Base-by-base conservation (phyloP, 139 green algal species). In the Micromonas commoda region DNA sequence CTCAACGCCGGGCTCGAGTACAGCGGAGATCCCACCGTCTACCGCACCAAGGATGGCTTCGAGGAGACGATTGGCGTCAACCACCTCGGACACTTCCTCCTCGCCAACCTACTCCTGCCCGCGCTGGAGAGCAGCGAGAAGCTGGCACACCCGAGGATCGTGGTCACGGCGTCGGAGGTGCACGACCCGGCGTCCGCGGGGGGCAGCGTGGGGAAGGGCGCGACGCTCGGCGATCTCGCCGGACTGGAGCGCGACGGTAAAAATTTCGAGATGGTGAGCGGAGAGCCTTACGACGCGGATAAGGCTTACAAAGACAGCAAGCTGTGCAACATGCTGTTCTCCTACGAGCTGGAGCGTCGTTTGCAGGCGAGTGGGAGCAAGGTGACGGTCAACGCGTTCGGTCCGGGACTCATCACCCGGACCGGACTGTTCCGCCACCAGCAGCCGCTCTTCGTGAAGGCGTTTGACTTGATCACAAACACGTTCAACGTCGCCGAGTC, bases 241-340 rank as follows among this genome's bases (percentile, higher is more conserved):
- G 76, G 76, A 0, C 29, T 81, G 2, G 29, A 23, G 26, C 16
- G 21, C 23, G 64, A 78, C 39, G 72, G 72, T 1, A 37, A 33
- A 6, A n/a, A 9, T 21, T 78, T 78, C 72, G 70, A 57, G 21
- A 73, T 85, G 51, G 72, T 77, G 3, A 23, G 57, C 32, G 39
- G 68, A 3, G 65, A 28, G 23, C 0, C 24, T 0, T 73, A 35
- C 9, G 66, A 82, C 66, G 61, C 53, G 19, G 83, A 89, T 76
- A 80, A 79, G 1, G 35, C 81, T 9, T 89, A 89, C 80, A 84
- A 86, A 28, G 81, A 90, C 64, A 82, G 67, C 66, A 90, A 91
- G 82, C 77, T 88, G 38, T 80, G 70, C 77, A 90, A 91, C 73
- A 71, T 91, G 28, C 81, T 90, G 45, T 83, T 86, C 64, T 54